Evolutionary conservation across 2,329 filamentous ascomycete genomes (phyloP), one percentile per base, ranked within the genome.

Genomic region (Beauveria scarabaeidicola): DNA sequence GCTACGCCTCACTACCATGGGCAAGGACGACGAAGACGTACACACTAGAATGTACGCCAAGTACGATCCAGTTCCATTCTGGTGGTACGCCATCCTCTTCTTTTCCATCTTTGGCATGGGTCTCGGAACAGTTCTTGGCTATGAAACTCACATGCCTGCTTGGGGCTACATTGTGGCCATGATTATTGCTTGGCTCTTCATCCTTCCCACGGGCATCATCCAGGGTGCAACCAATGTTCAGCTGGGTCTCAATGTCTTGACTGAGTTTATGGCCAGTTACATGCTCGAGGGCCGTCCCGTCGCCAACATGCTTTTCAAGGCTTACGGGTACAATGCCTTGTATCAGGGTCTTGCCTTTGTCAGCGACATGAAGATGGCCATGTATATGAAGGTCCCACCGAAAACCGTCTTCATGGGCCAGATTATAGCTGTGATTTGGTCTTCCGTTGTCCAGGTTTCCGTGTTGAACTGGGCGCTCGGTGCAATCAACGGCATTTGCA

Each of bases 401-500:
- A 70, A 73, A 3, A 77, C 74, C 0, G 67, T 76, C 0, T 81
- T 81, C 63, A 69, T 72, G 25, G 76, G 74, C 0, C 78, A 81
- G 63, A 70, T 73, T 0, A 57, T 75, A 1, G 77, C 77, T 19
- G 77, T 76, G 1, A 67, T 80, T 23, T 67, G 78, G 3, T 61
- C 68, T 13, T 69, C 69, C 1, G 47, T 70, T 21, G 69, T 70
- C 1, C 68, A 70, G 51, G 63, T 70, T 38, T 63, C 66, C 7
- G 62, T 66, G 1, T 67, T 69, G 61, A 69, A 70, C 65, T 70
- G 69, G 62, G 62, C 69, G 58, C 73, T 73, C 36, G 71, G 60
- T 17, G 71, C 77, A 48, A 82, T 84, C 62, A 62, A 72, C 1
- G 72, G 74, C 8, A 73, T 84, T 29, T 85, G 82, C 69, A 72